phyloP scores from a whole-genome alignment of 108 stramenopile genomes.

The Pseudonitzschia multiseries region DNA sequence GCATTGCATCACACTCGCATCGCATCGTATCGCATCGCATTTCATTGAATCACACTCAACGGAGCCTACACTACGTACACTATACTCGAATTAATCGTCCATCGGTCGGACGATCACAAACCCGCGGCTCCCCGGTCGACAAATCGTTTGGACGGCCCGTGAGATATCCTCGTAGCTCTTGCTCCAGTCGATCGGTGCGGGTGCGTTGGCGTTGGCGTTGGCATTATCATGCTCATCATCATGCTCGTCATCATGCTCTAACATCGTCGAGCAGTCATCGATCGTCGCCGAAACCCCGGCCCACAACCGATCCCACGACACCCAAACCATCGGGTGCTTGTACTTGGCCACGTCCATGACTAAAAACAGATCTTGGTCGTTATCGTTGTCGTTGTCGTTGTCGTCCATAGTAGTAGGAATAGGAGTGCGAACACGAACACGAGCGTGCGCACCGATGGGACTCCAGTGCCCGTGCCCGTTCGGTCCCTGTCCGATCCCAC shows the following conservation, averaged over 20 bases:
- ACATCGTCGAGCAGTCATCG: slow-evolving; percentile 59
- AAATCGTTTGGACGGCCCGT: slow-evolving; percentile 29
- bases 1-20: too few species aligned
- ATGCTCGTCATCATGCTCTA: not conserved
- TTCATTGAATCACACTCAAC: too few species aligned
- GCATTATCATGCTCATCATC: too few species aligned
- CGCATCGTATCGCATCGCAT: too few species aligned
- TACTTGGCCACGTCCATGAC: slow-evolving; percentile 97
- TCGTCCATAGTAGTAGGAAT: too few species aligned
- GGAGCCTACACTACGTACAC: too few species aligned
- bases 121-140: slow-evolving; percentile 52
- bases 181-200: slow-evolving; percentile 18
- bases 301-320: slow-evolving; percentile 61
- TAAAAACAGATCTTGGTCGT: slow-evolving; percentile 76
- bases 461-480: slow-evolving; percentile 93
- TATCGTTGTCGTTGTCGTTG: too few species aligned
- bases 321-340: slow-evolving; percentile 97
- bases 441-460: slow-evolving; percentile 90
- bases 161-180: slow-evolving; percentile 7
- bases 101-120: slow-evolving; percentile 45
- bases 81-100: not conserved
- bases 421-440: too few species aligned
- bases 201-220: too few species aligned
- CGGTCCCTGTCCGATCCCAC: slow-evolving; percentile 57
- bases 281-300: slow-evolving; percentile 63